Evolutionary conservation across 2,329 filamentous ascomycete species (phyloP), one percentile per base, ranked within the genome.

Genomic region (Aplosporella prunicola): DNA sequence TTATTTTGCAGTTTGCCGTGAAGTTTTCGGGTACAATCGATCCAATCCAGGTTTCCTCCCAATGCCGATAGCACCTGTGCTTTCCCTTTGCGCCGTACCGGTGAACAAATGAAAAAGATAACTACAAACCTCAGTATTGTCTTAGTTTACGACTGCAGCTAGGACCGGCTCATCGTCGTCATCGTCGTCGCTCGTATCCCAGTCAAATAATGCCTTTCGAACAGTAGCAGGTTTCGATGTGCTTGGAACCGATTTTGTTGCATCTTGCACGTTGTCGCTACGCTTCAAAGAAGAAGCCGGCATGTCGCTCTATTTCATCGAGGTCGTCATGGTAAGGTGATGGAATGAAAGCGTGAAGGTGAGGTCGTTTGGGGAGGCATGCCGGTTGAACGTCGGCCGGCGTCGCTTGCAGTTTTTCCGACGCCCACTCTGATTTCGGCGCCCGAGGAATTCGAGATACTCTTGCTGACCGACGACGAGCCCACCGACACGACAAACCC

Each of bases 171-270:
- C 60, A n/a, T 65, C 64, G 9, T 64, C 64, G 10, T 68, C 66
- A 17, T 67, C 64, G 18, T 62, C 63, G 13, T 66, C 62, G 38
- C 62, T 66, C 48, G 65, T 60, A 35, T 58, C 82, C 61, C 87
- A 89, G 0, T 81, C 82, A 49, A 80, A 82, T 51, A 87, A 84
- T 0, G 69, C 64, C 34, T 52, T 55, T n/a, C 51, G 32, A 5
- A 57, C 52, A 9, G 62, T 50, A 22, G 57, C 52, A 14, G 53
- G 51, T 11, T 47, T 42, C 5, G 39, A 33, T 13, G 38, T 40
- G 23, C 41, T 41, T 3, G 58, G 44, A n/a, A n/a, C n/a, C n/a
- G n/a, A n/a, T 27, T 68, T 40, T 7, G 15, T 65, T 3, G 66
- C 63, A 3, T 22, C 16, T 16, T 11, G 27, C 22, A 38, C 40